Evolutionary conservation across 306 rosid genomes (phyloP).

Genomic region (Trifolium fragiferum): DNA sequence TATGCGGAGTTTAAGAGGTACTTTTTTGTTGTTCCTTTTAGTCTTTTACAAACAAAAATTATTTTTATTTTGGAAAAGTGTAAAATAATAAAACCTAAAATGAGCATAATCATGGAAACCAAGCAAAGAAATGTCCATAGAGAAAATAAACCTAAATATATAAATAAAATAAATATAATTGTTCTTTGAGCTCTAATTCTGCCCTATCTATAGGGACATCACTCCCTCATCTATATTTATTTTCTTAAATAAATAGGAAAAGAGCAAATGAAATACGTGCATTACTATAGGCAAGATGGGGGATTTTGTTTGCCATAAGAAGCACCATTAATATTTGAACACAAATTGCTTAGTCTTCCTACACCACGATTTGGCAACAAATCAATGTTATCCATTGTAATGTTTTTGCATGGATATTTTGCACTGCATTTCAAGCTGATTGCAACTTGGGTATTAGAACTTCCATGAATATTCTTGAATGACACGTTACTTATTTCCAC

Average conservation of each 20-base stretch:
- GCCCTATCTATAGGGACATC: too few relatives aligned
- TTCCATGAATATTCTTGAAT: slow-evolving; percentile 63
- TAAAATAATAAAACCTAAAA: too few relatives aligned
- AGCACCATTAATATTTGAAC: slow-evolving; percentile 47
- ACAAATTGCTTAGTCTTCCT: slow-evolving; percentile 13
- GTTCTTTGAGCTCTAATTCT: too few relatives aligned
- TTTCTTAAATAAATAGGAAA: neutral
- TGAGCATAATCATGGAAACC: too few relatives aligned
- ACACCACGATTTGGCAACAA: slow-evolving; percentile 17
- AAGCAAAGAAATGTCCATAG: too few relatives aligned
- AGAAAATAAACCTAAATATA: too few relatives aligned
- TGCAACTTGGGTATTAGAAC: slow-evolving; percentile 40
- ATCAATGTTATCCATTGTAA: slow-evolving; percentile 47
- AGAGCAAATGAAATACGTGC: neutral
- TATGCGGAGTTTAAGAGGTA: too few relatives aligned
- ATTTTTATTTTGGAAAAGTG: too few relatives aligned
- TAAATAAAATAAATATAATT: too few relatives aligned
- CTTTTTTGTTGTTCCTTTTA: too few relatives aligned
- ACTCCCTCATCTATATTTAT: too few relatives aligned
- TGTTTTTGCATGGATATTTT: slow-evolving; percentile 52
- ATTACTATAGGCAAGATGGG: slow-evolving; percentile 42
- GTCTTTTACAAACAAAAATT: too few relatives aligned
- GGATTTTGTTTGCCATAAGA: slow-evolving; percentile 60
- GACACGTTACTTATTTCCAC: slow-evolving; percentile 59
- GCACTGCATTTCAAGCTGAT: slow-evolving; percentile 54